Base-by-base conservation (phyloP, 2,329 filamentous ascomycete species). In the Ceratocystis diversiconidia region DNA sequence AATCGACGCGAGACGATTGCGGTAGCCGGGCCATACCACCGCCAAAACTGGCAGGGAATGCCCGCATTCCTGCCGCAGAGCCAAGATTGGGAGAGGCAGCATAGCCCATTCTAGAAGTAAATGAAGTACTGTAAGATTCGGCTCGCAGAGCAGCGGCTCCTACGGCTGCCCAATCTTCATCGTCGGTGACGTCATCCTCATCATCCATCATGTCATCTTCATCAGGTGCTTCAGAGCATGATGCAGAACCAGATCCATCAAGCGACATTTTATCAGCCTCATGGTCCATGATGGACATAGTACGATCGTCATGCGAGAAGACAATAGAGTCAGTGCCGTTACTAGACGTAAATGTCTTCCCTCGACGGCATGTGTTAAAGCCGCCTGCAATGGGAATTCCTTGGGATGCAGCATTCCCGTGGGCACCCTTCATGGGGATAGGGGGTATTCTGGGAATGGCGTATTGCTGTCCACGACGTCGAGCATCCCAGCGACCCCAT, bases 241-340 rank as follows among this genome's bases (percentile, higher is more conserved):
- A 91, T 62, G 84, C 86, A 63, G 86, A 89, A 65, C 77, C 82
- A 17, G 82, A 85, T 55, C 84, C 82, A 68, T 89, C 86, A 72
- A 88, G 82, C 68, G 92, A 96, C 92, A 97, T 97, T 75, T 92
- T 92, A 76, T 97, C 92, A 44, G 89, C 92, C 74, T 95, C 91
- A 71, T 92, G 82, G 74, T 92, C 89, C 71, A 88, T 79, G 82
- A 91, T 87, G 72, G 80, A 82, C 69, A 84, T 79, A 70, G 84
- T 81, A 67, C 79, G 79, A 70, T 85, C 84, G 70, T 89, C 86
- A 72, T 88, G 85, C 62, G 87, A 91, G 73, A 90, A 92, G 70
- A 87, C 83, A 68, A 83, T 83, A 25, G 89, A 91, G 70, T 88
- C 85, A 12, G 43, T 41, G 62, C 82, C 86, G 64, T 83, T 82